Base-by-base conservation (phyloP, 768 basidiomycete genomes). In the Collybia sp. region DNA sequence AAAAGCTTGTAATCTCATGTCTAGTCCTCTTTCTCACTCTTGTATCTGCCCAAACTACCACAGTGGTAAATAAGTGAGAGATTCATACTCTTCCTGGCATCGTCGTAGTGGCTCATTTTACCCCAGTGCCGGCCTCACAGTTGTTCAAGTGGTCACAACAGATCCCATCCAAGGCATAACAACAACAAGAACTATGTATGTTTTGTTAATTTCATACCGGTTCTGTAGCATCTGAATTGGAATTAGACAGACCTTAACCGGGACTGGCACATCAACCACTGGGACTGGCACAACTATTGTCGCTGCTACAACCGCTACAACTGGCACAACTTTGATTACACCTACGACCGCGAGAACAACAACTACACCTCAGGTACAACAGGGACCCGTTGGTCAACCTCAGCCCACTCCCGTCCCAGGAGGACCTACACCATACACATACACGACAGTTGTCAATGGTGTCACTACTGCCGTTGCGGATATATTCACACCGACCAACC, bases 301-400 rank as follows among this genome's bases (percentile, higher is more conserved):
- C 13, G 48, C 62, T 12, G 47, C 68, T 13, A 48, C 59, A 11
- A 45, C 61, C 6, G 53, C 55, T 20, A 46, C 56, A 10, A 20
- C 64, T 12, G 51, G 63, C 1, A 50, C 64, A 0, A 34, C 57
- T 17, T 39, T 58, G 8, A 15, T 57, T 5, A 31, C 52, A 32
- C 46, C 54, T 2, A 12, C 55, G 6, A 44, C 55, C 6, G 48
- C 59, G 12, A 53, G 56, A n/a, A 37, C 53, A 13, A 25, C 57
- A 12, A 33, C 63, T 12, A 53, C 63, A 53, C 61, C 0, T 31
- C 58, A 12, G 31, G 58, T 12, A 6, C 66, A 71, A 51, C 69
- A 65, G 46, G 80, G 80, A 0, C 80, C 82, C 2, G 83, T 85
- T 0, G 84, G 73, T 6, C 72, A 76, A 51, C 80, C 81, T 17